These are phyloP conservation scores for Nadsonia commutata DNA, from an alignment of 1,139 yeast genomes.

Conservation along the genomic window DNA sequence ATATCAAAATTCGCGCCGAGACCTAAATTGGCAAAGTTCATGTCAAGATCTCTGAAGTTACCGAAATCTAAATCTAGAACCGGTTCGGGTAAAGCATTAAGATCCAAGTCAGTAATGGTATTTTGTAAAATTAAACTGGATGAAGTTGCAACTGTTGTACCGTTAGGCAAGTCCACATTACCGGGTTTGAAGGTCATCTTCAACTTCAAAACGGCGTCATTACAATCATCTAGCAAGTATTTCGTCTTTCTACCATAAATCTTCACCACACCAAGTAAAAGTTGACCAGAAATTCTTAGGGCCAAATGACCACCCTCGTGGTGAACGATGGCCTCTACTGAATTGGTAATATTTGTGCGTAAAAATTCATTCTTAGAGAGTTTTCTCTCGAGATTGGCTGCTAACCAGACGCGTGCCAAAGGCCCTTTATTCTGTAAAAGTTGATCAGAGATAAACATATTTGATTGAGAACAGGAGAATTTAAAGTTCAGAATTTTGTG, in stretches of 20 bases:
- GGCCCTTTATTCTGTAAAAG: conserved; percentile 61
- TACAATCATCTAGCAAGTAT: conserved; percentile 71
- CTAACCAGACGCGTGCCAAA: conserved; percentile 83
- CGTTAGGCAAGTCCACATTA: conserved; percentile 34
- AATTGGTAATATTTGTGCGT: conserved; percentile 54
- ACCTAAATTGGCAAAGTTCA: conserved; percentile 42
- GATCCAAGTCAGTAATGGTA: conserved; percentile 65
- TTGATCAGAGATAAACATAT: conserved; percentile 30
- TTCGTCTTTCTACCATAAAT: conserved; percentile 81
- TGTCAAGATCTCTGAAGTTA: conserved; percentile 1
- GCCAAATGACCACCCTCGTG: conserved; percentile 42
- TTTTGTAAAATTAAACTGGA: conserved; percentile 52
- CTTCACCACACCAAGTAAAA: conserved; percentile 75
- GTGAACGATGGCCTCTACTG: conserved; percentile 41
- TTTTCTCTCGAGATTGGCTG: conserved; percentile 75
- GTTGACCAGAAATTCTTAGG: conserved; percentile 73
- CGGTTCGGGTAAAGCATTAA: conserved; percentile 26
- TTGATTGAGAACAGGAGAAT: not conserved
- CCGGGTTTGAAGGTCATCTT: conserved; percentile 55
- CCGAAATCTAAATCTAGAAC: conserved; percentile 8
- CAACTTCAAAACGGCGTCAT: conserved; percentile 58
- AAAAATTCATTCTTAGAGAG: conserved; percentile 64
- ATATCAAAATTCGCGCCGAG: conserved; percentile 21
- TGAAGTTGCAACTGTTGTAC: conserved; percentile 38
- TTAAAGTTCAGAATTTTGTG: no score